Evolutionary conservation across 139 green algal genomes (phyloP).

Genomic region (Chlorella sp.): DNA sequence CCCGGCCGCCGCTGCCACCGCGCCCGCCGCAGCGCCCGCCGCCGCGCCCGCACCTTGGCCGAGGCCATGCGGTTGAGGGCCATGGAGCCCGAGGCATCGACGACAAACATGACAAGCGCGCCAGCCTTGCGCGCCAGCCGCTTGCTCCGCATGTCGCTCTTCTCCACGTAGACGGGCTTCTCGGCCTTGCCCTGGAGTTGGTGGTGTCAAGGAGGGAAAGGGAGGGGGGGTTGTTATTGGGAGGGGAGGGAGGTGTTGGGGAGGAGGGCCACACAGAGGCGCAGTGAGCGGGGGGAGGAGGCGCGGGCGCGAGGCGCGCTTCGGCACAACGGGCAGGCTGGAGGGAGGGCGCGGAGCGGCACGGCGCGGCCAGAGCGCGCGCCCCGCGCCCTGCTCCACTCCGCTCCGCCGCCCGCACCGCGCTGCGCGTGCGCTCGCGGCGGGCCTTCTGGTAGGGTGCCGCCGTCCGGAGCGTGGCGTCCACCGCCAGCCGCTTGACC

Average conservation of each 20-base stretch:
- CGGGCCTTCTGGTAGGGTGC: conserved; percentile 92
- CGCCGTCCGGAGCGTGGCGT: conserved; percentile 94
- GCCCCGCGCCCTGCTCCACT: background rate
- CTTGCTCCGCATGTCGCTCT: conserved; percentile 96
- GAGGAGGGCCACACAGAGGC: background rate
- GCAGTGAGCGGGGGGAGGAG: background rate
- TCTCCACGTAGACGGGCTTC: conserved; percentile 94
- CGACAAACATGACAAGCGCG: conserved; percentile 89
- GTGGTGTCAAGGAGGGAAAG: background rate
- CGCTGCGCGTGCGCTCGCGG: conserved; percentile 30
- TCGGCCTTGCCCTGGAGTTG: conserved; percentile 22
- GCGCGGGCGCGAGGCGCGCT: background rate
- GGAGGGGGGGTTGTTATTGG: background rate
- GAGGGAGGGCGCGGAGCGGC: background rate
- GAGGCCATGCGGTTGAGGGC: conserved; percentile 98
- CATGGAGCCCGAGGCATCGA: conserved; percentile 93
- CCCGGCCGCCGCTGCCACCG: too few species aligned
- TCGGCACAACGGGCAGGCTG: background rate
- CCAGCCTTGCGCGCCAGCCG: conserved; percentile 95
- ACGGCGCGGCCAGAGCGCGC: background rate
- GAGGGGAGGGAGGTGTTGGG: too few species aligned
- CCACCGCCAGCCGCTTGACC: conserved; percentile 94
- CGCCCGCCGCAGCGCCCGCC: background rate
- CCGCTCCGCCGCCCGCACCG: background rate
- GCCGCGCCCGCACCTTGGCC: conserved; percentile 72